Percentiles rank a stretch among this genome's conserved stretches.
phyloP scores from a whole-genome alignment of 164 flowering plant species.

The Umbilicus rupestris region DNA sequence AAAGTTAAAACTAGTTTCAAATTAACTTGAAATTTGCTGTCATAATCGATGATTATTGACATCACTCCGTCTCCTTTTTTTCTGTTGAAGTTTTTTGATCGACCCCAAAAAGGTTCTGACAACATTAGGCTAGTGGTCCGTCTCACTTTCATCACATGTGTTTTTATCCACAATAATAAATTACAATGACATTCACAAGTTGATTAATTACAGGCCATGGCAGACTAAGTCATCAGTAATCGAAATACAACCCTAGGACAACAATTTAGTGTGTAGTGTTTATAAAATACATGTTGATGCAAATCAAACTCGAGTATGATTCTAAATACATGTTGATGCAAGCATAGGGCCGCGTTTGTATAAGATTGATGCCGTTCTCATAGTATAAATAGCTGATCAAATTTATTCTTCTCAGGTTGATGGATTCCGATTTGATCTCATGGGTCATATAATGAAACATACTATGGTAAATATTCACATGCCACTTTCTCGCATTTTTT shows the following conservation, averaged over 20 bases:
- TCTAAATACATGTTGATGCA: background rate
- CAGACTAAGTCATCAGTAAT: background rate
- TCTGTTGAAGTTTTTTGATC: no score
- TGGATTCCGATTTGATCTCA: constrained; percentile 92
- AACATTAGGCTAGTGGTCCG: background rate
- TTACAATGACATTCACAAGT: background rate
- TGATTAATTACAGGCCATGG: background rate
- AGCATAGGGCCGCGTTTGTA: background rate
- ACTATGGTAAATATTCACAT: constrained; percentile 55
- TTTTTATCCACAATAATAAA: no score
- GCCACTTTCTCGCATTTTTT: background rate
- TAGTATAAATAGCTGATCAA: background rate
- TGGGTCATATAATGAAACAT: constrained; percentile 91
- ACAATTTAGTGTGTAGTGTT: background rate
- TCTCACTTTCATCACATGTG: background rate
- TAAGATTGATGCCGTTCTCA: background rate
- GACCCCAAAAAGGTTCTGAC: background rate
- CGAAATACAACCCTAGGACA: background rate
- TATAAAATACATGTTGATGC: background rate
- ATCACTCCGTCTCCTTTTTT: no score
- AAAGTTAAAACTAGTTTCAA: no score
- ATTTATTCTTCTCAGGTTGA: constrained; percentile 52
- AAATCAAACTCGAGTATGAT: background rate
- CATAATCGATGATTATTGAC: no score
- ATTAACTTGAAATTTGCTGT: no score